phyloP scores from a whole-genome alignment of 1,284 basidiomycete species.

The Phellopilus nigrolimitatus region DNA sequence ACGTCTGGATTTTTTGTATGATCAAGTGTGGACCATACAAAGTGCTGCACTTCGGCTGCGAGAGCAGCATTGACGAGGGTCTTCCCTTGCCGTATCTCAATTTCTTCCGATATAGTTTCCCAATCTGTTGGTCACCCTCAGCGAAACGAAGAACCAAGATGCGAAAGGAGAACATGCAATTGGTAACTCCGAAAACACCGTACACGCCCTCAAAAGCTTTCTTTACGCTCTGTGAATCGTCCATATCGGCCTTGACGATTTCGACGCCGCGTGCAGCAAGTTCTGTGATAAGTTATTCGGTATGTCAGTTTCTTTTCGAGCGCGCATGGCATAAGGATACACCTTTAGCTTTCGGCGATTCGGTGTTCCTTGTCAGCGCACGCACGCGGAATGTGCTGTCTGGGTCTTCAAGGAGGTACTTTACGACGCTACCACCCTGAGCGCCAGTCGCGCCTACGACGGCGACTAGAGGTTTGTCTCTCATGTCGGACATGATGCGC shows the following conservation, averaged over 20 bases:
- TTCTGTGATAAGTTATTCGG: neutral
- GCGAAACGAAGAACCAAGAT: neutral
- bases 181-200: constrained; percentile 29
- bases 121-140: neutral
- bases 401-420: constrained; percentile 17
- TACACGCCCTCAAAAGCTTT: constrained; percentile 27
- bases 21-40: constrained; percentile 27
- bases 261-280: constrained; percentile 22
- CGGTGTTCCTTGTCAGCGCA: constrained; percentile 20
- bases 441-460: constrained; percentile 20
- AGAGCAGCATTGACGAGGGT: constrained; percentile 29
- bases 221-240: constrained; percentile 20
- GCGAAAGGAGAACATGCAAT: constrained; percentile 22
- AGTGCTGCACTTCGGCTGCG: constrained; percentile 26
- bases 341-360: constrained; percentile 20
- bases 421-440: constrained; percentile 19
- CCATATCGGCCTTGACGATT: constrained; percentile 24
- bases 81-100: constrained; percentile 26
- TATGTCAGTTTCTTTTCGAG: too few relatives aligned
- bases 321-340: neutral
- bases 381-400: constrained; percentile 20
- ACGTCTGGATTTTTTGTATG: constrained; percentile 9
- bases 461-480: constrained; percentile 14
- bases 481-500: too few relatives aligned
- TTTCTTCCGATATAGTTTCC: constrained; percentile 12